Evolutionary conservation across 148 eudicot species (phyloP).

Genomic region (Rhododendron mucronatum): DNA sequence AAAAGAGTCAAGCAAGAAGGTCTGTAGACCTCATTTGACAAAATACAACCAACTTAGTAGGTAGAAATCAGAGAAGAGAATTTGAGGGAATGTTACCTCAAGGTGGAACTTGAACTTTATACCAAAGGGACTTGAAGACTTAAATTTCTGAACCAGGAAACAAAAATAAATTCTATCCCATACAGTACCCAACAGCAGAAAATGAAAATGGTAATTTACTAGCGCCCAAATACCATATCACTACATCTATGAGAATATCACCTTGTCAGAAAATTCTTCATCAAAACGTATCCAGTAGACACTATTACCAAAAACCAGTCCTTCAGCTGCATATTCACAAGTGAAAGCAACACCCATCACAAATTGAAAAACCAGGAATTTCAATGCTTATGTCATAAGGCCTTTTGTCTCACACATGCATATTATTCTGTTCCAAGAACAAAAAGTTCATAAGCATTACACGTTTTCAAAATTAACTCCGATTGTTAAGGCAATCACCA

Average conservation of each 20-base stretch:
- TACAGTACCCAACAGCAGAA: not conserved
- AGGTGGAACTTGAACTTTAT: too few species aligned
- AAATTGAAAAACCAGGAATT: not conserved
- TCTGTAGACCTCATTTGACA: too few species aligned
- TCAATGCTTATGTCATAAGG: not conserved
- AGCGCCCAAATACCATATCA: not conserved
- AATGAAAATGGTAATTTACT: not conserved
- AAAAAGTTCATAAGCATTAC: too few species aligned
- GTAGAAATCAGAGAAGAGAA: too few species aligned
- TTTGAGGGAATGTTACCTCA: too few species aligned
- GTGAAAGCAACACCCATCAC: not conserved
- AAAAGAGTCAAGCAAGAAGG: too few species aligned
- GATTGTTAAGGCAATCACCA: too few species aligned
- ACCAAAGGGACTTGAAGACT: slow-evolving; percentile 82
- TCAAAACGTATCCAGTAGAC: slow-evolving; percentile 93
- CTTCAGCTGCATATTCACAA: slow-evolving; percentile 59
- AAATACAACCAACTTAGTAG: too few species aligned
- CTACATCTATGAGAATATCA: slow-evolving; percentile 6
- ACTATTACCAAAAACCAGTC: slow-evolving; percentile 81
- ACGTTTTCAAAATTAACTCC: too few species aligned
- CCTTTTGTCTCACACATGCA: not conserved
- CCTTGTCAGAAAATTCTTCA: slow-evolving; percentile 77
- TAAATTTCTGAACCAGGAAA: slow-evolving; percentile 63
- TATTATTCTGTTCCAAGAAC: not conserved
- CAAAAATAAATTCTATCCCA: not conserved